Conservation (phyloP, 805 yeast species). For the Yamadazyma laniorum region DNA sequence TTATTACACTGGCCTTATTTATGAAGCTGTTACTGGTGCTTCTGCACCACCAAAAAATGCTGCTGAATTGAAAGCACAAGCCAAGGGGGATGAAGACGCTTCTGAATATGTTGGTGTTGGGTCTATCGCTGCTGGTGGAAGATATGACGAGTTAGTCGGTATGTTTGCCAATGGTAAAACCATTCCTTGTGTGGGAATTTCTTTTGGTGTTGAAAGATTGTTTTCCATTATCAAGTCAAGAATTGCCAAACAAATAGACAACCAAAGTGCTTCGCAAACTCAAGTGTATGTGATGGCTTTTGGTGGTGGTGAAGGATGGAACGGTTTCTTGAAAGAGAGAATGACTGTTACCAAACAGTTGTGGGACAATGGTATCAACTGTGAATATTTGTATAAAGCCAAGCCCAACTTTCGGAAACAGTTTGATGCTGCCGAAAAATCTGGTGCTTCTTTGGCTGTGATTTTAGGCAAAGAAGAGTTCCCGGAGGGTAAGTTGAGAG, state of each 20-base stretch:
- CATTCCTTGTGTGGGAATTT: conserved; percentile 96
- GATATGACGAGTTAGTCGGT: conserved; percentile 94
- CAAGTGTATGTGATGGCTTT: conserved; percentile 97
- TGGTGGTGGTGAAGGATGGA: conserved; percentile 98
- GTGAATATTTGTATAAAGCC: conserved; percentile 88
- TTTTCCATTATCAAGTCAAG: conserved; percentile 86
- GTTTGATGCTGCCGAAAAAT: conserved; percentile 95
- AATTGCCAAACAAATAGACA: conserved; percentile 53
- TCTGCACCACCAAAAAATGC: conserved; percentile 94
- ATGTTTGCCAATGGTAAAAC: conserved; percentile 93
- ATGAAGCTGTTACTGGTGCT: conserved; percentile 92
- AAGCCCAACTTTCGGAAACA: conserved; percentile 95
- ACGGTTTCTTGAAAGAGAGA: conserved; percentile 87
- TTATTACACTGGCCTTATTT: conserved; percentile 94
- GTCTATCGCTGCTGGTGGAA: conserved; percentile 98
- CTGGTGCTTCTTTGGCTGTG: conserved; percentile 87
- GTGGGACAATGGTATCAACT: conserved; percentile 86
- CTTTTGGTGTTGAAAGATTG: conserved; percentile 94
- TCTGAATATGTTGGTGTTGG: conserved; percentile 97
- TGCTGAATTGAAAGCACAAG: conserved; percentile 54
- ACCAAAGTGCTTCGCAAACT: conserved; percentile 79
- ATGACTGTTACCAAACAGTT: conserved; percentile 78
- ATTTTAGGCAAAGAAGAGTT: conserved; percentile 95
- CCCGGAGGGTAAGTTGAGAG: conserved; percentile 75
- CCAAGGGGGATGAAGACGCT: conserved; percentile 63